These are phyloP conservation scores for Tetrahymena malaccensis DNA, from an alignment of 73 alveolate genomes.

Conservation along the genomic window DNA sequence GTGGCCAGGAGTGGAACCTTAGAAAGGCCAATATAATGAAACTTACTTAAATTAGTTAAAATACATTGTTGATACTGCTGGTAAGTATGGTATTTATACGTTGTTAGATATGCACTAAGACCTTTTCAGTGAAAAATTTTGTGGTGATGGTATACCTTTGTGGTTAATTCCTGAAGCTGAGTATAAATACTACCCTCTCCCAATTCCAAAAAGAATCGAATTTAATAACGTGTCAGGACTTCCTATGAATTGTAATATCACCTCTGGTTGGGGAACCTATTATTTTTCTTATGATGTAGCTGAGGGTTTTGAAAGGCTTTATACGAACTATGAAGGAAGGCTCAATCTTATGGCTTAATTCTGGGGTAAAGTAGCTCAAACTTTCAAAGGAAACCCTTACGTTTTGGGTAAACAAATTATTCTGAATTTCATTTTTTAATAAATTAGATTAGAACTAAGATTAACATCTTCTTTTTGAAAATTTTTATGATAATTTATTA, in stretches of 20 bases:
- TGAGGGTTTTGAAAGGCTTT: slow-evolving; percentile 10
- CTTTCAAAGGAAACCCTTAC: slow-evolving; percentile 3
- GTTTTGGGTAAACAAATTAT: neutral
- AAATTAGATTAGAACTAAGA: too few species aligned
- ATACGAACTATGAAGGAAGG: neutral
- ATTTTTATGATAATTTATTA: too few species aligned
- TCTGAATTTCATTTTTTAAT: neutral
- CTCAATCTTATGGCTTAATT: slow-evolving; percentile 7
- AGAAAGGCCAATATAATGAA: neutral
- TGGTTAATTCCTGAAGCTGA: slow-evolving; percentile 2
- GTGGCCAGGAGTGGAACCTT: slow-evolving; percentile 31
- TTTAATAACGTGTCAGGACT: neutral
- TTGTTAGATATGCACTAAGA: slow-evolving; percentile 31
- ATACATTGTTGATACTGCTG: neutral
- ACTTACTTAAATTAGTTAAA: slow-evolving; percentile 2
- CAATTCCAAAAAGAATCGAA: neutral
- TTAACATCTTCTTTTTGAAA: too few species aligned
- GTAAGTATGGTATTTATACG: slow-evolving; percentile 8
- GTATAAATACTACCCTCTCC: neutral
- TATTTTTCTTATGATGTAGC: slow-evolving; percentile 19
- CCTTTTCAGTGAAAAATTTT: slow-evolving; percentile 10
- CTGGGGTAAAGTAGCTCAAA: slow-evolving; percentile 7
- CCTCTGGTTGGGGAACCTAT: neutral
- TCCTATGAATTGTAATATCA: neutral
- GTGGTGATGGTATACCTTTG: slow-evolving; percentile 41